phyloP scores from a whole-genome alignment of 768 basidiomycete genomes.

The Mycena capillaripes region DNA sequence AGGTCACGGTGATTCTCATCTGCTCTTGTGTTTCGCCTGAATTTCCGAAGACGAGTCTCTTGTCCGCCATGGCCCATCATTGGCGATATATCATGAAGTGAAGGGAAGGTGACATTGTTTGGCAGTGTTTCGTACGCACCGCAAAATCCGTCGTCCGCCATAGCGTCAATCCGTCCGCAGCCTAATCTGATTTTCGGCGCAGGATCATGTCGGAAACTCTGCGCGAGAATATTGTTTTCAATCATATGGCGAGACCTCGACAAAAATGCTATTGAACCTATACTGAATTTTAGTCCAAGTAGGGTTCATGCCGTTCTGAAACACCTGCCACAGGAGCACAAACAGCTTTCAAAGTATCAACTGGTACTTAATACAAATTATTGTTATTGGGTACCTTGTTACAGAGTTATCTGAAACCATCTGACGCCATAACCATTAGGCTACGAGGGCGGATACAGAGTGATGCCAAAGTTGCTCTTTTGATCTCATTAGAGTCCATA shows the following conservation, averaged over 20 bases:
- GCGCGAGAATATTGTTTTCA: conserved; percentile 93
- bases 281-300: too few relatives aligned
- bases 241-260: conserved; percentile 61
- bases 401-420: too few relatives aligned
- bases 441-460: too few relatives aligned
- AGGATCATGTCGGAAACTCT: conserved; percentile 91
- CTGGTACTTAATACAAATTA: too few relatives aligned
- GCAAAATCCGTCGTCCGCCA: conserved; percentile 85
- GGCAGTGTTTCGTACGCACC: conserved; percentile 88
- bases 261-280: too few relatives aligned
- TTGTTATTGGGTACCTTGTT: too few relatives aligned
- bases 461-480: too few relatives aligned
- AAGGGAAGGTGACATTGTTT: conserved; percentile 78
- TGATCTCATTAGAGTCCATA: too few relatives aligned
- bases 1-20: conserved; percentile 60
- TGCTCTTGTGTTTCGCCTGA: not conserved
- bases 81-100: conserved; percentile 86
- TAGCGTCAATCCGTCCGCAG: not conserved
- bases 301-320: too few relatives aligned
- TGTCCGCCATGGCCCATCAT: conserved; percentile 88
- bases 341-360: too few relatives aligned
- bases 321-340: too few relatives aligned
- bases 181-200: not conserved
- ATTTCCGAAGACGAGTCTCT: conserved; percentile 69
- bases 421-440: too few relatives aligned